A percentile compares a stretch with the other conserved stretches of the same genome.
phyloP scores from a whole-genome alignment of 163 green algal genomes.

The Scenedesmus sp. region DNA sequence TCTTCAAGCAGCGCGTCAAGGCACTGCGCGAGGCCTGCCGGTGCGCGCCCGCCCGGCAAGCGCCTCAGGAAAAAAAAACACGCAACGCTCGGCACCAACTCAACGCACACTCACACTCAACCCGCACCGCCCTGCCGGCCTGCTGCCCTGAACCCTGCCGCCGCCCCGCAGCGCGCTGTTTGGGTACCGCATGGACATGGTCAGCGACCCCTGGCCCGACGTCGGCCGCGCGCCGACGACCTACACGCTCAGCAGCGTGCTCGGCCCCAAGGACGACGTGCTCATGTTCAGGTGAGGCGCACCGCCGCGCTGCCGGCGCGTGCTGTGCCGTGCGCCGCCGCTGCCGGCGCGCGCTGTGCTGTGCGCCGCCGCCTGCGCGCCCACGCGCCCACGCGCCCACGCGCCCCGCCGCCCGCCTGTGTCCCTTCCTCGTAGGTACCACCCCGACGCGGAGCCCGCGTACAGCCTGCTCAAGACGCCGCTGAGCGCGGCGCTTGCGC shows the following conservation, averaged over 20 bases:
- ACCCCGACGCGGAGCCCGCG: conserved; percentile 12
- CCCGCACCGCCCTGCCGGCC: too few species aligned
- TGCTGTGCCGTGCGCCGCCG: neutral
- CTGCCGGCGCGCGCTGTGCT: neutral
- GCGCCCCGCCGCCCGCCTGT: neutral
- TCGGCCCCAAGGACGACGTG: conserved; percentile 19
- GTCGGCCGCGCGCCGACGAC: conserved; percentile 24
- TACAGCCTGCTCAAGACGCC: conserved; percentile 59
- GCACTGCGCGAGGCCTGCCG: conserved; percentile 71
- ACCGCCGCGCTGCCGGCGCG: neutral
- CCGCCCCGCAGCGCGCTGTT: conserved; percentile 57
- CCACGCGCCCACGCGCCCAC: neutral
- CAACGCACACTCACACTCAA: too few species aligned
- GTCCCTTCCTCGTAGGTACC: conserved; percentile 26
- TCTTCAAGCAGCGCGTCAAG: conserved; percentile 70
- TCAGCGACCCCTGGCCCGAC: conserved; percentile 49
- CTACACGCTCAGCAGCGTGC: conserved; percentile 18
- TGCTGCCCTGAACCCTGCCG: too few species aligned
- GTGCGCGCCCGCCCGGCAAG: neutral
- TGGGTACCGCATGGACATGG: conserved; percentile 79
- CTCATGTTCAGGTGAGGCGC: conserved; percentile 37
- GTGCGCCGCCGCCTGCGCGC: conserved; percentile 35
- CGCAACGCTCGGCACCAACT: too few species aligned
- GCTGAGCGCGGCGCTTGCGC: conserved; percentile 38
- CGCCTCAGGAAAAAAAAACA: too few species aligned